Base-by-base conservation (phyloP, 2,329 filamentous ascomycete species). In the Cyclaneusma minus region DNA sequence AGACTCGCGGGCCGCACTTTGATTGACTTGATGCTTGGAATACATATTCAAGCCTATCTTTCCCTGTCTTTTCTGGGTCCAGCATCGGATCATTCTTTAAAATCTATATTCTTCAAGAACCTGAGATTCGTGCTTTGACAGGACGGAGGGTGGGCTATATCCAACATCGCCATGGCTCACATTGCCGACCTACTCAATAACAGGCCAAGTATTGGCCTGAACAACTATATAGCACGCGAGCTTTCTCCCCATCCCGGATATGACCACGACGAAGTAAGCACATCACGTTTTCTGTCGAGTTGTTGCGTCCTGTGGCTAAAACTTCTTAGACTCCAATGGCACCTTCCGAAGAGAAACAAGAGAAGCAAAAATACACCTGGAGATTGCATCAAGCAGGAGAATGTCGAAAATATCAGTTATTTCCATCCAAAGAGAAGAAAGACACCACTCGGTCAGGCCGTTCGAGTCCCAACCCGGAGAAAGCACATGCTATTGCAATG, bases 351-450 rank as follows among this genome's bases (percentile, higher is more conserved):
- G 23, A 20, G 6, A 26, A 22, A 22, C 35, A 42, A 12, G 41
- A 45, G 16, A 40, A 56, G 27, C 61, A 65, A 31, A 68, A 63
- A 48, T 62, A 58, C 39, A 45, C 57, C 24, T 68, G 64, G 64
- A 68, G 64, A 43, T 69, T 72, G 63, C 58, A 65, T 35, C 62
- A 67, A 33, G 47, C 61, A 7, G 61, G 66, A 22, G 44, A 51
- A 30, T 24, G 35, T 5, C 58, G 60, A 30, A 72, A 66, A 49
- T 73, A 74, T 36, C 68, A 72, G 43, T 54, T 72, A 21, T 74
- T 74, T 38, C 62, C 68, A 32, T 60, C 53, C 41, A 54, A 65
- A 32, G 64, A 54, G 36, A 60, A 59, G 39, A 40, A 47, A 9
- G 49, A 45, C 32, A 26, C 38, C 12, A 34, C 36, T 15, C 9